Base-by-base conservation (phyloP, 805 yeast species). In the Yarrowia porcina region DNA sequence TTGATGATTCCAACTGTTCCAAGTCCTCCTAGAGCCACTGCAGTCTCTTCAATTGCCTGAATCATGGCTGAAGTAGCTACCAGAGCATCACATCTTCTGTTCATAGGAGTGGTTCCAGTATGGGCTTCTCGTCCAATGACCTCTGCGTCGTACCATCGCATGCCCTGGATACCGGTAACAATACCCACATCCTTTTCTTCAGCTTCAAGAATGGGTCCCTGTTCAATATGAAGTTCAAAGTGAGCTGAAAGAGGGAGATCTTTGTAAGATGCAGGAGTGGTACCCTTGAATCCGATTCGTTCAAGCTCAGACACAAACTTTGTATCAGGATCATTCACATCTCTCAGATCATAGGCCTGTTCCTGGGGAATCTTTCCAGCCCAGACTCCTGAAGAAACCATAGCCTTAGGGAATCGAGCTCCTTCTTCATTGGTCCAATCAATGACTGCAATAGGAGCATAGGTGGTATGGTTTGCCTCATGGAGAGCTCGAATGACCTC, bases 401-500 rank as follows among this genome's bases (percentile, higher is more conserved):
- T 79, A 45, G 86, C 79, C 73, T 82, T 77, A n/a, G 90, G 89
- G 69, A 86, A 87, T 57, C 92, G 74, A 0, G 91, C 90, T 63
- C 92, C 92, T 74, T 87, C 92, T 70, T 87, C 92, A 69, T 87
- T 87, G 72, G 85, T 84, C 92, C 92, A 87, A 69, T 83, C 79
- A 41, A 87, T 79, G 4, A 84, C 78, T 6, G 86, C 84, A 63
- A 87, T 80, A 9, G 90, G 90, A 65, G 77, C 86, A 61, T 83
- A 80, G n/a, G 92, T 89, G 11, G 75, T 77, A 68, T 74, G 80
- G 44, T 78, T 75, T 70, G 83, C 82, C 17, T 83, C 89, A 64
- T 83, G 82, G 69, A 87, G 73, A 4, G 90, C 85, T 65, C 89
- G 76, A 67, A 87, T 72, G 5, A 87, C 84, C 72, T 87, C 90